phyloP scores from a whole-genome alignment of 306 rosid species.

The Abrus precatorius region DNA sequence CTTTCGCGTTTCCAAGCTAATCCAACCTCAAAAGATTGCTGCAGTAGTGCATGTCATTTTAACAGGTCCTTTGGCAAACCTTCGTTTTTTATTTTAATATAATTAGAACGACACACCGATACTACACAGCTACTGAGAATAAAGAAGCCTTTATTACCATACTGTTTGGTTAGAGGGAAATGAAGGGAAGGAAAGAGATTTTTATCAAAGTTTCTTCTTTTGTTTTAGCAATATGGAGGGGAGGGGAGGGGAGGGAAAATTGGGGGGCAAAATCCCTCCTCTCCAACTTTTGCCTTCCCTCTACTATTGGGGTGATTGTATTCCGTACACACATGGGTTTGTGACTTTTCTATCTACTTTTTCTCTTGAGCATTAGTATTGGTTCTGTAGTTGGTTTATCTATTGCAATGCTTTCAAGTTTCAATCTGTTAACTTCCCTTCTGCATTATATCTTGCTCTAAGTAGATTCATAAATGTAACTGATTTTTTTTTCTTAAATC shows the following conservation, averaged over 20 bases:
- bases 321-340: background rate
- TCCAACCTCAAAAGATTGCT: slow-evolving; percentile 4
- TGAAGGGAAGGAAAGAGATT: too few species aligned
- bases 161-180: too few species aligned
- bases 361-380: slow-evolving; percentile 8
- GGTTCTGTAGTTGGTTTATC: background rate
- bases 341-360: background rate
- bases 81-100: slow-evolving; percentile 1
- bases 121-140: background rate
- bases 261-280: too few species aligned
- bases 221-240: too few species aligned
- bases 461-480: background rate
- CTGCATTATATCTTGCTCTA: slow-evolving; percentile 3
- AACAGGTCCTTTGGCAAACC: background rate
- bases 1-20: slow-evolving; percentile 26
- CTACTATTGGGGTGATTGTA: too few species aligned
- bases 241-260: too few species aligned
- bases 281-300: too few species aligned
- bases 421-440: slow-evolving; percentile 16
- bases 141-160: background rate
- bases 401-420: background rate
- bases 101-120: background rate
- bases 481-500: background rate
- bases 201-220: too few species aligned
- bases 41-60: background rate